Conservation (phyloP, 495 filamentous ascomycete species). For the Cercophora scortea region DNA sequence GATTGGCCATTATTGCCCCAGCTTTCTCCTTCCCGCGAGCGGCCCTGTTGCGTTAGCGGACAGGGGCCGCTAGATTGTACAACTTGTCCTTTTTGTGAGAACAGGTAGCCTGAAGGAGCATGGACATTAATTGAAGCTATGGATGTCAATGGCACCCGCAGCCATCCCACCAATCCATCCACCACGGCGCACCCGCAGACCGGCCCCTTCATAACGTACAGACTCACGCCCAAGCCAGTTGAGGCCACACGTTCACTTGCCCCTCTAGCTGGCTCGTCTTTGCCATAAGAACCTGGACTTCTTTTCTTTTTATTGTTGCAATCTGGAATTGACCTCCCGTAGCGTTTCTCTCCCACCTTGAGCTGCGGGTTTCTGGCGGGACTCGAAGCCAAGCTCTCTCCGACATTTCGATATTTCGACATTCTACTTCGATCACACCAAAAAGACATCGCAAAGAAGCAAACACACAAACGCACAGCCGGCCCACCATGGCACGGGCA, state of each 20-base stretch:
- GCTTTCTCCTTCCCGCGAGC: too few species aligned
- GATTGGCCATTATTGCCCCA: too few species aligned
- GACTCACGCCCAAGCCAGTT: not conserved
- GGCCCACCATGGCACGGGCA: slow-evolving; percentile 35
- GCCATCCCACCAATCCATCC: not conserved
- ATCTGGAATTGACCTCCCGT: slow-evolving; percentile 1
- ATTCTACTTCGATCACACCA: not conserved
- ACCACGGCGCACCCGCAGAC: not conserved
- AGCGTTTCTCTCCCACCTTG: not conserved
- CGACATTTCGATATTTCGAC: not conserved
- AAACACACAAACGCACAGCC: slow-evolving; percentile 6
- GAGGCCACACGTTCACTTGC: slow-evolving; percentile 8
- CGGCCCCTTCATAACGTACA: too few species aligned
- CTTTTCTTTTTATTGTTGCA: slow-evolving; percentile 6
- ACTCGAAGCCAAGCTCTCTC: not conserved
- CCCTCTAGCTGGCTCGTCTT: slow-evolving; percentile 6
- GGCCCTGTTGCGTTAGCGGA: slow-evolving; percentile 9
- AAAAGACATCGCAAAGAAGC: not conserved
- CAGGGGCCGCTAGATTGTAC: slow-evolving; percentile 12
- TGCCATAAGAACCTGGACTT: not conserved
- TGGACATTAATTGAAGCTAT: slow-evolving; percentile 1
- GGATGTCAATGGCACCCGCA: not conserved
- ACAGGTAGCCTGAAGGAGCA: slow-evolving; percentile 14
- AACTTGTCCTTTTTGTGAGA: slow-evolving; percentile 30
- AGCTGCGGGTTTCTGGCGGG: too few species aligned